These are phyloP conservation scores for Euryodendron excelsum DNA, from an alignment of 148 eudicot genomes.

Conservation along the genomic window DNA sequence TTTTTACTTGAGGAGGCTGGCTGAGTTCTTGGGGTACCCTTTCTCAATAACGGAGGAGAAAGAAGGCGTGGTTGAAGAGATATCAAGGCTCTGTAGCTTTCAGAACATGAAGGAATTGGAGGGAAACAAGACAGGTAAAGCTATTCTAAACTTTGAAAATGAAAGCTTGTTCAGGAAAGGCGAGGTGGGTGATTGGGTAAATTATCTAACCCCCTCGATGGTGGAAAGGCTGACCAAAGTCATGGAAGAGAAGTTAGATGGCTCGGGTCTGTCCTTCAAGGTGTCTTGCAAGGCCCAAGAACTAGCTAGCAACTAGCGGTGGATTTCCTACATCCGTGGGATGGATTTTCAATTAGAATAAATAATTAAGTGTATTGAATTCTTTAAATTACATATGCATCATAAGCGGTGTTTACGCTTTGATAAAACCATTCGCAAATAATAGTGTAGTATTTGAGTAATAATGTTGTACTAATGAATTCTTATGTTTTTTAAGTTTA, in stretches of 20 bases:
- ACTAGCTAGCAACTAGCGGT: too few relatives aligned
- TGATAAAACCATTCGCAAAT: too few relatives aligned
- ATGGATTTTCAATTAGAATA: too few relatives aligned
- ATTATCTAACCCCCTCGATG: neutral
- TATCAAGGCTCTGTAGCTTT: conserved; percentile 39
- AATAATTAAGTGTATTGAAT: too few relatives aligned
- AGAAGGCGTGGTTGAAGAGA: conserved; percentile 28
- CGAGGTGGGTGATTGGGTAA: neutral
- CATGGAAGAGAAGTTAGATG: neutral
- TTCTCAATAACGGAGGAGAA: conserved; percentile 33
- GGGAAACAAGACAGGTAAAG: conserved; percentile 44
- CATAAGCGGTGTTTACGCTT: too few relatives aligned
- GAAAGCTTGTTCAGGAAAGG: neutral
- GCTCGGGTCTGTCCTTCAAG: neutral
- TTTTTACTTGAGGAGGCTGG: conserved; percentile 24
- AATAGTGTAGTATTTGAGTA: too few relatives aligned
- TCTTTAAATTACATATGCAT: too few relatives aligned
- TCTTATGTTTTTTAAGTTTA: too few relatives aligned
- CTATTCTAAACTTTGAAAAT: conserved; percentile 12
- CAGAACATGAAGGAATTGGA: conserved; percentile 36
- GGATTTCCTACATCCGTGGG: too few relatives aligned
- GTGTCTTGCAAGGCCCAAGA: neutral
- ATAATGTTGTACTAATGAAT: too few relatives aligned
- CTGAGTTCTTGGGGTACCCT: conserved; percentile 31
- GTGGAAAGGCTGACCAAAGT: neutral